Conservation (phyloP, 495 filamentous ascomycete species). For the Penicillium flavigenum region DNA sequence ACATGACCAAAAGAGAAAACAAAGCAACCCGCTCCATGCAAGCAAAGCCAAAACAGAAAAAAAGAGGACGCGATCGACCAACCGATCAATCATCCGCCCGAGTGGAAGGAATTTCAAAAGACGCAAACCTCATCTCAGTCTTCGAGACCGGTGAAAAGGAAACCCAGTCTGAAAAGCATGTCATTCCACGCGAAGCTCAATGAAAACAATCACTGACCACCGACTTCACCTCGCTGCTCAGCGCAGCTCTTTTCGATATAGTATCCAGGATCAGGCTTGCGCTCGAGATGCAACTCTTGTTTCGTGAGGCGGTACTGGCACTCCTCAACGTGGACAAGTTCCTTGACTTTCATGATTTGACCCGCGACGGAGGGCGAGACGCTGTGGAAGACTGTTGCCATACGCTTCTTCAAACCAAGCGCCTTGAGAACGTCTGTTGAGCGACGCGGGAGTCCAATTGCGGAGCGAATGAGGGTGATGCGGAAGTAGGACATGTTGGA, state of each 20-base stretch:
- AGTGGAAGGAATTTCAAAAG: background rate
- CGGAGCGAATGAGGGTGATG: conserved; percentile 88
- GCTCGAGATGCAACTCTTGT: conserved; percentile 67
- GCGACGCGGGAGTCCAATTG: conserved; percentile 85
- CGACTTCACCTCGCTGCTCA: conserved; percentile 32
- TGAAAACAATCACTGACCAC: conserved; percentile 16
- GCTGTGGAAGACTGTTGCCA: conserved; percentile 87
- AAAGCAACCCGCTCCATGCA: conserved; percentile 45
- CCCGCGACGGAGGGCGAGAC: conserved; percentile 82
- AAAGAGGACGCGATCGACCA: conserved; percentile 6
- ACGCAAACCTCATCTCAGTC: background rate
- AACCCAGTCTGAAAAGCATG: background rate
- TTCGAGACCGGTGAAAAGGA: background rate
- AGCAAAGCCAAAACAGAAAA: conserved; percentile 27
- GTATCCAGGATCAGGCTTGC: conserved; percentile 81
- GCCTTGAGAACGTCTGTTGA: conserved; percentile 81
- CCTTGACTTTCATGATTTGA: conserved; percentile 97
- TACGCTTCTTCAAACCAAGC: conserved; percentile 84
- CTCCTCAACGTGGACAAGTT: conserved; percentile 84
- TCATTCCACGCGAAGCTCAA: background rate
- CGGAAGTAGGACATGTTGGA: conserved; percentile 84
- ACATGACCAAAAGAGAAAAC: conserved; percentile 29
- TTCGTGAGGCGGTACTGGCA: conserved; percentile 70
- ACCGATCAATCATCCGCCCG: background rate
- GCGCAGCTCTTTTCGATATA: conserved; percentile 67